Evolutionary conservation across 768 basidiomycete species (phyloP).

Genomic region (Lepiota venenata): DNA sequence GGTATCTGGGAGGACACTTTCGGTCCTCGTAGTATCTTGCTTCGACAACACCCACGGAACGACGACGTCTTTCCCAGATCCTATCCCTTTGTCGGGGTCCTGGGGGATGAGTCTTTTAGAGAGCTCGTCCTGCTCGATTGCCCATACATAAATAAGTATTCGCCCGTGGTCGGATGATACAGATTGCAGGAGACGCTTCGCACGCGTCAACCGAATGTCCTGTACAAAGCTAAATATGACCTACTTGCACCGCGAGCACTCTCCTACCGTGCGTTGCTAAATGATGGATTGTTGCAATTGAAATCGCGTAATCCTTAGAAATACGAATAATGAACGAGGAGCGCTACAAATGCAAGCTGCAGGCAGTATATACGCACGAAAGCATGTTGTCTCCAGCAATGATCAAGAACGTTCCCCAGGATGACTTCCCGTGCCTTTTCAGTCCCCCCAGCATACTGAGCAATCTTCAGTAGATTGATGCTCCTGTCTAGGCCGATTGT

Average conservation of each 20-base stretch:
- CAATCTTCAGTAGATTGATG: slow-evolving; percentile 71
- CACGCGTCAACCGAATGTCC: not conserved
- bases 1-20: not conserved
- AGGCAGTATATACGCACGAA: slow-evolving; percentile 51
- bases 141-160: slow-evolving; percentile 94
- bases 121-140: slow-evolving; percentile 84
- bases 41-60: slow-evolving; percentile 81
- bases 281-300: slow-evolving; percentile 97
- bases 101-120: slow-evolving; percentile 69
- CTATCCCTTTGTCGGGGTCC: slow-evolving; percentile 19
- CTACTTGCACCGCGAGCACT: slow-evolving; percentile 68
- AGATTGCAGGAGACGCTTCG: slow-evolving; percentile 57
- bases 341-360: not conserved
- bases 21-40: slow-evolving; percentile 19
- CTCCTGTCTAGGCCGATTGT: slow-evolving; percentile 88
- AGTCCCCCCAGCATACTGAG: slow-evolving; percentile 54
- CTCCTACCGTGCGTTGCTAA: slow-evolving; percentile 79
- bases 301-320: slow-evolving; percentile 88
- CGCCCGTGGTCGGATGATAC: slow-evolving; percentile 72
- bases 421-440: slow-evolving; percentile 64
- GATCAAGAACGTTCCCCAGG: slow-evolving; percentile 71
- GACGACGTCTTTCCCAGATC: slow-evolving; percentile 72
- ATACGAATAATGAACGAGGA: not conserved
- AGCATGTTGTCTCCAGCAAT: slow-evolving; percentile 69
- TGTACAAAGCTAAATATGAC: slow-evolving; percentile 10